Evolutionary conservation across 176 grass and related monocot species (phyloP).

Genomic region (Miscanthus lutarioriparius): DNA sequence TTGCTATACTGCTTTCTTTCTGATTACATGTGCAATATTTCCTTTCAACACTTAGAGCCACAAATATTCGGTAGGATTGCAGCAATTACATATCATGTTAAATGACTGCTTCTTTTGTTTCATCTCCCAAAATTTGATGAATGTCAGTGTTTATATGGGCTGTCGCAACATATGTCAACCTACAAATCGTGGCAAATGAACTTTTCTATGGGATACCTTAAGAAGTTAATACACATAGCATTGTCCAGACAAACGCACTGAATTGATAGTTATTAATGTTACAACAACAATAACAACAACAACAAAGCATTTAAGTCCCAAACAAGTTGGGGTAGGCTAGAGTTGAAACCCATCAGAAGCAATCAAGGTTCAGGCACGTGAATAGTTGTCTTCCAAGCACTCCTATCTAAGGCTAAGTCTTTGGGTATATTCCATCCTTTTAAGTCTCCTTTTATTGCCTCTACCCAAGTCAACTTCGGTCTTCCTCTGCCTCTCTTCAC

Average conservation of each 20-base stretch:
- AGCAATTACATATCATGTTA: not conserved
- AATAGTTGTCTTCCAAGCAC: no score
- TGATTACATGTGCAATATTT: conserved; percentile 1
- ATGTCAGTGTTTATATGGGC: not conserved
- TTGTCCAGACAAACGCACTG: conserved; percentile 1
- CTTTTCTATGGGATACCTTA: conserved; percentile 6
- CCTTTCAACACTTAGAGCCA: not conserved
- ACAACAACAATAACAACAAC: no score
- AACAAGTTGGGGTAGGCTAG: no score
- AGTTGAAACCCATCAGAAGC: no score
- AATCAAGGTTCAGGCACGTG: no score
- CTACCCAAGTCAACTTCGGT: no score
- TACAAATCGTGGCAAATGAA: not conserved
- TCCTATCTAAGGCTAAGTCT: no score
- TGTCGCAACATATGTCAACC: not conserved
- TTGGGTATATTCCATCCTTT: no score
- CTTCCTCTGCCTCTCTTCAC: no score
- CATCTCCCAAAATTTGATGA: not conserved
- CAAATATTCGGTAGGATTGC: conserved; percentile 18
- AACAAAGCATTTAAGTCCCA: no score
- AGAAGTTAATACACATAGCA: not conserved
- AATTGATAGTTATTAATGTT: conserved; percentile 13
- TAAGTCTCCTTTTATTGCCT: no score
- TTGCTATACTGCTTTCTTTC: conserved; percentile 13
- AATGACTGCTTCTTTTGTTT: conserved; percentile 8